These are phyloP conservation scores for Aeschynomene evenia DNA, from an alignment of 306 rosid genomes.

Conservation along the genomic window DNA sequence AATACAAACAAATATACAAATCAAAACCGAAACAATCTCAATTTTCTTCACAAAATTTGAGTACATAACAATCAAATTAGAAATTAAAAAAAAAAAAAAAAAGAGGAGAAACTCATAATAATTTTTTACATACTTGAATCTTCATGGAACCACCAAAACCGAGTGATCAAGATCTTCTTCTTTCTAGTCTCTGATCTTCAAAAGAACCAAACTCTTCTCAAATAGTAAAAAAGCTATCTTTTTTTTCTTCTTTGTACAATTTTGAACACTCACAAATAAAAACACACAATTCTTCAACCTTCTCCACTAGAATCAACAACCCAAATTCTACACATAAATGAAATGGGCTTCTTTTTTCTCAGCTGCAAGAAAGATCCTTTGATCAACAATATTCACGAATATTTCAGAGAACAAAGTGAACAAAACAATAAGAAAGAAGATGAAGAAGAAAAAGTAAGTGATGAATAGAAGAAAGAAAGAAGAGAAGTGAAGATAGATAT, in stretches of 20 bases:
- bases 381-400: no score
- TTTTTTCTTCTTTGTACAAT: background rate
- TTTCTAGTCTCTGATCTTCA: background rate
- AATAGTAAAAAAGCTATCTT: background rate
- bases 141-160: constrained; percentile 44
- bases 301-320: constrained; percentile 16
- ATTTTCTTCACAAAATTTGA: background rate
- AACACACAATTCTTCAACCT: background rate
- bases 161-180: constrained; percentile 20
- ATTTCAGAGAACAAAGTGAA: background rate
- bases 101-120: constrained; percentile 7
- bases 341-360: background rate
- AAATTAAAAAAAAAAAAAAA: constrained; percentile 2
- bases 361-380: no score
- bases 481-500: constrained; percentile 4
- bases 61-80: background rate
- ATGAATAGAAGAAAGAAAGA: background rate
- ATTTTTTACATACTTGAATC: constrained; percentile 44
- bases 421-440: background rate
- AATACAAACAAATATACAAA: constrained; percentile 8
- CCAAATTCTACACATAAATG: background rate
- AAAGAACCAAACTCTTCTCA: constrained; percentile 16
- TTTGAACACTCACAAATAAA: background rate
- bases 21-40: constrained; percentile 9
- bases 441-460: background rate